Percentiles rank a stretch among this genome's conserved stretches.
phyloP scores from a whole-genome alignment of 2,329 filamentous ascomycete genomes.

The Fusarium falciforme region DNA sequence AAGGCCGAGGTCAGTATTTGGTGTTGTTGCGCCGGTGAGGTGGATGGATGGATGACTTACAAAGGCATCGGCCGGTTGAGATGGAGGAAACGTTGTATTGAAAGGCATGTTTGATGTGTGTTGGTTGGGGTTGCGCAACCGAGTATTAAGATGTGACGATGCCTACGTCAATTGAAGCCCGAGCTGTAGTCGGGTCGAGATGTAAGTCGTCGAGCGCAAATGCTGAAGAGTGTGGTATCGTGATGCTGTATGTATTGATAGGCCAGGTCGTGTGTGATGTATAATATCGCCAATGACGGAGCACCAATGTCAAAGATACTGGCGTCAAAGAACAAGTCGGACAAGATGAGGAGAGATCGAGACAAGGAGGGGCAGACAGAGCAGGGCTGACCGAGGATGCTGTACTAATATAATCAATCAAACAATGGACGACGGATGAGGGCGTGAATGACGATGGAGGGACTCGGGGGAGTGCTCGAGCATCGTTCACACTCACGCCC shows the following conservation, averaged over 20 bases:
- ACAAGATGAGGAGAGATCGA: background rate
- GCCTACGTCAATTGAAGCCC: background rate
- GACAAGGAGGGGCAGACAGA: slow-evolving; percentile 18
- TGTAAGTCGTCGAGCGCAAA: slow-evolving; percentile 6
- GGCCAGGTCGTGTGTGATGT: background rate
- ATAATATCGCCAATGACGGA: background rate
- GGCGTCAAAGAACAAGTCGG: slow-evolving; percentile 3
- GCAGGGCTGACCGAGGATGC: slow-evolving; percentile 9
- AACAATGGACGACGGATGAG: slow-evolving; percentile 18
- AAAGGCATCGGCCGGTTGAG: slow-evolving; percentile 19
- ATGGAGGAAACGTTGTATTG: background rate
- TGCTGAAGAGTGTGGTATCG: background rate
- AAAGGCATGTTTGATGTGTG: slow-evolving; percentile 15
- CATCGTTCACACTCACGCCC: slow-evolving; percentile 18
- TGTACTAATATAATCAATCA: slow-evolving; percentile 41
- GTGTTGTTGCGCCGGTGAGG: background rate
- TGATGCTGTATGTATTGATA: background rate
- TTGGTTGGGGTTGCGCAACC: background rate
- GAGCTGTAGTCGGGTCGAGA: background rate
- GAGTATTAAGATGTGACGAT: background rate
- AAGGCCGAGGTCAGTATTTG: slow-evolving; percentile 14
- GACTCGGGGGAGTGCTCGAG: slow-evolving; percentile 34
- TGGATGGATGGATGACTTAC: slow-evolving; percentile 18
- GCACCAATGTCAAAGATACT: background rate
- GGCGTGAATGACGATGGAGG: slow-evolving; percentile 34